Evolutionary conservation across 768 basidiomycete genomes (phyloP).

Genomic region (Paxillus rubicundulus): DNA sequence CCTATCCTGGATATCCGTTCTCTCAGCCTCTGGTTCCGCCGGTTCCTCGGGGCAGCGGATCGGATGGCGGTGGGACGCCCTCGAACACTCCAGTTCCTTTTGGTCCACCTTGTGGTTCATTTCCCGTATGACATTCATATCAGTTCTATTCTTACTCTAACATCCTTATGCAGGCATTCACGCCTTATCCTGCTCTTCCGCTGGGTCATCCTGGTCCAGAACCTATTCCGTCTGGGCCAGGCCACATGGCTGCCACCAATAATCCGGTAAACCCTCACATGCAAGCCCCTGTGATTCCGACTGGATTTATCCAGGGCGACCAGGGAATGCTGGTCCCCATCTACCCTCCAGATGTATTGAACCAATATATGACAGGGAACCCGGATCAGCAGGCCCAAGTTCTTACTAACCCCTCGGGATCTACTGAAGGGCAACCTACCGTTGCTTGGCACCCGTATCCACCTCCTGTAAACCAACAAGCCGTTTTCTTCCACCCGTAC

Average conservation of each 20-base stretch:
- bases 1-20: conserved; percentile 46
- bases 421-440: conserved; percentile 30
- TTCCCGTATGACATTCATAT: conserved; percentile 41
- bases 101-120: conserved; percentile 39
- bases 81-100: conserved; percentile 33
- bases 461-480: conserved; percentile 31
- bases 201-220: conserved; percentile 29
- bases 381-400: conserved; percentile 27
- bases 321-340: conserved; percentile 70
- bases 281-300: conserved; percentile 60
- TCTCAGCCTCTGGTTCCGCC: conserved; percentile 19
- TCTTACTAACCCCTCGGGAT: conserved; percentile 14
- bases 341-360: conserved; percentile 67
- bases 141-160: conserved; percentile 6
- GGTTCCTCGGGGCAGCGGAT: conserved; percentile 34
- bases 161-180: conserved; percentile 39
- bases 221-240: conserved; percentile 20
- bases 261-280: conserved; percentile 16
- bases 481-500: conserved; percentile 31
- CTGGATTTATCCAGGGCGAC: conserved; percentile 70
- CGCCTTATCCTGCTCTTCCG: conserved; percentile 46
- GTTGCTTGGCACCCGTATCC: conserved; percentile 35
- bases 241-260: conserved; percentile 16
- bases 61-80: conserved; percentile 36
- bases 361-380: conserved; percentile 60